phyloP scores from a whole-genome alignment of 208 protist genomes.

The Trypanosomatidae sp. region DNA sequence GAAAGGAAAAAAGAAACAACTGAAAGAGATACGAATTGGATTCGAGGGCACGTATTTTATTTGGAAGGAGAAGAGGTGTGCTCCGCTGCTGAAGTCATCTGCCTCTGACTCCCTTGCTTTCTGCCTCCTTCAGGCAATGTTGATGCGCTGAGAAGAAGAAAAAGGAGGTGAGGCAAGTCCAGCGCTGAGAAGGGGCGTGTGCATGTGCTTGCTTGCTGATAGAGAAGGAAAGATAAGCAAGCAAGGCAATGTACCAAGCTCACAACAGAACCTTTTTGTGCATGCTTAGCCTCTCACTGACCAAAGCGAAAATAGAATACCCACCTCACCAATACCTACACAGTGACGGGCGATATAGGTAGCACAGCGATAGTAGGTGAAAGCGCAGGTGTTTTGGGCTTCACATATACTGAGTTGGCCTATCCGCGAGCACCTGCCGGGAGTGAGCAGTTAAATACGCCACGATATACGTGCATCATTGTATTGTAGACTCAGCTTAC shows the following conservation, averaged over 20 bases:
- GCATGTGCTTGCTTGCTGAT: neutral
- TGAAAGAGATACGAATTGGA: neutral
- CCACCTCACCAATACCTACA: neutral
- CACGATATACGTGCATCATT: neutral
- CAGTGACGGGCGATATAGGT: too few relatives aligned
- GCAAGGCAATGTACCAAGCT: neutral
- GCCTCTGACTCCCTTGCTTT: neutral
- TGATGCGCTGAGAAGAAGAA: neutral
- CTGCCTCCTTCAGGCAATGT: neutral
- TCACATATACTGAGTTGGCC: too few relatives aligned
- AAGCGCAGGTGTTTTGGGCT: neutral
- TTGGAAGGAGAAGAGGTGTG: neutral
- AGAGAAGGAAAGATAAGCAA: neutral
- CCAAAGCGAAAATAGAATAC: neutral
- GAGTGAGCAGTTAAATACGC: neutral
- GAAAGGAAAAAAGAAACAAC: constrained; percentile 5
- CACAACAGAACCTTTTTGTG: neutral
- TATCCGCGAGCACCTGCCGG: neutral
- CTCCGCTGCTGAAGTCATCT: neutral
- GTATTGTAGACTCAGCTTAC: neutral
- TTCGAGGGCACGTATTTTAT: constrained; percentile 10
- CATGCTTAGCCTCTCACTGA: neutral
- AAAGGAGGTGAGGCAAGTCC: neutral
- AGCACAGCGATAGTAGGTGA: neutral
- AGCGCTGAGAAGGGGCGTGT: neutral